Evolutionary conservation across 2,329 filamentous ascomycete species (phyloP).

Genomic region (Gliomastix tumulicola): DNA sequence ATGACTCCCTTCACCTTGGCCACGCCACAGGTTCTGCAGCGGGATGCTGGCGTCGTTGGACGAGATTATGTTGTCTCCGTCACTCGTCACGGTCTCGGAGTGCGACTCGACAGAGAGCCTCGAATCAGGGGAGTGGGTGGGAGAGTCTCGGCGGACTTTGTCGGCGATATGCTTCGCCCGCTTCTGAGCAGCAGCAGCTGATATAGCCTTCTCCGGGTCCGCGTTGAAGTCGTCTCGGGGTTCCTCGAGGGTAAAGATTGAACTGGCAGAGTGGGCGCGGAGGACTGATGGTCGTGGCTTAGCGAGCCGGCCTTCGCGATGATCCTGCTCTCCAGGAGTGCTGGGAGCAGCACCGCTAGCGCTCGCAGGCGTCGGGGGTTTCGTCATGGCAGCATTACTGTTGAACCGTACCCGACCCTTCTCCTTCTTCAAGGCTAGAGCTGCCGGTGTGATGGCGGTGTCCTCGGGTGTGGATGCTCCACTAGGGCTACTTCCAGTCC

Average conservation of each 20-base stretch:
- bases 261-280: slow-evolving; percentile 32
- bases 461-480: neutral
- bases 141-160: slow-evolving; percentile 26
- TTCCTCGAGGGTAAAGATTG: slow-evolving; percentile 18
- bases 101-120: slow-evolving; percentile 29
- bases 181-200: slow-evolving; percentile 34
- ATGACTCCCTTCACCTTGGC: neutral
- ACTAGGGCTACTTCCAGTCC: neutral
- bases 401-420: slow-evolving; percentile 42
- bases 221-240: slow-evolving; percentile 15
- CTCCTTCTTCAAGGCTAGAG: slow-evolving; percentile 27
- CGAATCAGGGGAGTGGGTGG: slow-evolving; percentile 21
- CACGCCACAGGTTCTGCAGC: slow-evolving; percentile 19
- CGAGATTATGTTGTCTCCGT: no score
- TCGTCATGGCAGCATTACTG: slow-evolving; percentile 29
- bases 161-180: slow-evolving; percentile 33
- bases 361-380: slow-evolving; percentile 11
- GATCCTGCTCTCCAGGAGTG: no score
- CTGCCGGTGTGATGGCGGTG: no score
- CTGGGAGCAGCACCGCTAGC: slow-evolving; percentile 5
- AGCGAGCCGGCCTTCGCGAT: slow-evolving; percentile 3
- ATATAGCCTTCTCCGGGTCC: slow-evolving; percentile 15
- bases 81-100: slow-evolving; percentile 17
- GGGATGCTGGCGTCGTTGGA: no score
- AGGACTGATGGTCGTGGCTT: slow-evolving; percentile 31